Evolutionary conservation across 2,329 filamentous ascomycete species (phyloP).

Genomic region (Ophiocordyceps camponoti-floridani): DNA sequence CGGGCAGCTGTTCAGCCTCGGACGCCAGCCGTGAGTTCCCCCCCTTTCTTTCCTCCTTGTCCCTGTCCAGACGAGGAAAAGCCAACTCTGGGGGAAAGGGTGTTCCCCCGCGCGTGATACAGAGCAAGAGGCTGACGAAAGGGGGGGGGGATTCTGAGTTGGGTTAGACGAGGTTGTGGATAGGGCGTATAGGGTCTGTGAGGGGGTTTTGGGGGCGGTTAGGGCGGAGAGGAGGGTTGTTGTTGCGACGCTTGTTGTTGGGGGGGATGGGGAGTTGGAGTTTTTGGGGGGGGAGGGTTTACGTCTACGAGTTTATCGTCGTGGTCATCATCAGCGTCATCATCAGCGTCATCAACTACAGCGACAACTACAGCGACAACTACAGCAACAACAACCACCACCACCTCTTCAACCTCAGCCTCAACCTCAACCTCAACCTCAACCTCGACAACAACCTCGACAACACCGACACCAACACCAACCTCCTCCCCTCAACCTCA

Average conservation of each 20-base stretch:
- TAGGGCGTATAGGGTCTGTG: constrained; percentile 41
- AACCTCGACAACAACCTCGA: not conserved
- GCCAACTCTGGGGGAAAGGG: too few species aligned
- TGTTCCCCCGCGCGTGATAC: too few species aligned
- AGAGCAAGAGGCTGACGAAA: not conserved
- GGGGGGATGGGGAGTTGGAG: too few species aligned
- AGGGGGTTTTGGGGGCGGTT: constrained; percentile 15
- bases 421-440: not conserved
- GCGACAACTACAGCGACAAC: not conserved
- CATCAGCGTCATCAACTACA: not conserved
- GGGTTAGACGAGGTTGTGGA: constrained; percentile 18
- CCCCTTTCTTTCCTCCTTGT: not conserved
- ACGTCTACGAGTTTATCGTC: not conserved
- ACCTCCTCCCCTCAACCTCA: not conserved
- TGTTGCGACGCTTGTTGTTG: not conserved
- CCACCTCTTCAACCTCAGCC: too few species aligned
- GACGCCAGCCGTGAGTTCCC: constrained; percentile 17
- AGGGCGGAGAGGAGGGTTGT: not conserved
- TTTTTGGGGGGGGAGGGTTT: too few species aligned
- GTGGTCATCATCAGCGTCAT: not conserved
- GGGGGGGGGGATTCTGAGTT: not conserved
- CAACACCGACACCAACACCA: not conserved
- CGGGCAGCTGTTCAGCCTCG: constrained; percentile 31
- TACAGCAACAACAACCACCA: not conserved
- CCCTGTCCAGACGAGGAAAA: too few species aligned